Percentiles rank a stretch among this genome's conserved stretches.
phyloP scores from a whole-genome alignment of 768 basidiomycete genomes.

The Tricholoma flavovirens region DNA sequence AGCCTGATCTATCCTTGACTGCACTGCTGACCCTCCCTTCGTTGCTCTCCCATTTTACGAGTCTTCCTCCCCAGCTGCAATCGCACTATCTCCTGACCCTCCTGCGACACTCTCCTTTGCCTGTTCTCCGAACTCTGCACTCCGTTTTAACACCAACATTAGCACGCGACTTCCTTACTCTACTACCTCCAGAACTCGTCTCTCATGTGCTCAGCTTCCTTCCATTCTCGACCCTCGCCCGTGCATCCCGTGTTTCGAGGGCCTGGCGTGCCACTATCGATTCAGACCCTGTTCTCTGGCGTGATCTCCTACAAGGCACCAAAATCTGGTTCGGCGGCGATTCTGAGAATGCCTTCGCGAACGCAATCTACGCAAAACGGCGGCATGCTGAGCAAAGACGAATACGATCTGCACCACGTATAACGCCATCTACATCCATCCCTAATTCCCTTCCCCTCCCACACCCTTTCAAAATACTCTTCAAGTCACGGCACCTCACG shows the following conservation, averaged over 20 bases:
- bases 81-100: constrained; percentile 92
- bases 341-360: constrained; percentile 76
- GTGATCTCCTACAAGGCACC: constrained; percentile 75
- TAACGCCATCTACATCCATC: constrained; percentile 10
- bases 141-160: constrained; percentile 86
- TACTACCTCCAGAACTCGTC: constrained; percentile 88
- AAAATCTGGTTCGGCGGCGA: constrained; percentile 88
- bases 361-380: constrained; percentile 60
- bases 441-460: constrained; percentile 58
- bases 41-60: constrained; percentile 75
- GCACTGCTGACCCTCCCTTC: constrained; percentile 83
- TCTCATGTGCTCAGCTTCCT: constrained; percentile 84
- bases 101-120: constrained; percentile 84
- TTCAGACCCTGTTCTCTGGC: constrained; percentile 86
- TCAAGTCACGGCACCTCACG: constrained; percentile 84
- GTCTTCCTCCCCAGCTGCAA: constrained; percentile 76
- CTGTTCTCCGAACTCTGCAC: constrained; percentile 85
- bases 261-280: constrained; percentile 92
- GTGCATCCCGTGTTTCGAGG: constrained; percentile 83
- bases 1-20: constrained; percentile 76
- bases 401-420: constrained; percentile 1
- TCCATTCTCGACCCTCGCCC: constrained; percentile 74
- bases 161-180: constrained; percentile 89
- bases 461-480: constrained; percentile 88
- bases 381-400: constrained; percentile 33